Base-by-base conservation (phyloP, 495 filamentous ascomycete genomes). In the Hypoxylon lenormandii region DNA sequence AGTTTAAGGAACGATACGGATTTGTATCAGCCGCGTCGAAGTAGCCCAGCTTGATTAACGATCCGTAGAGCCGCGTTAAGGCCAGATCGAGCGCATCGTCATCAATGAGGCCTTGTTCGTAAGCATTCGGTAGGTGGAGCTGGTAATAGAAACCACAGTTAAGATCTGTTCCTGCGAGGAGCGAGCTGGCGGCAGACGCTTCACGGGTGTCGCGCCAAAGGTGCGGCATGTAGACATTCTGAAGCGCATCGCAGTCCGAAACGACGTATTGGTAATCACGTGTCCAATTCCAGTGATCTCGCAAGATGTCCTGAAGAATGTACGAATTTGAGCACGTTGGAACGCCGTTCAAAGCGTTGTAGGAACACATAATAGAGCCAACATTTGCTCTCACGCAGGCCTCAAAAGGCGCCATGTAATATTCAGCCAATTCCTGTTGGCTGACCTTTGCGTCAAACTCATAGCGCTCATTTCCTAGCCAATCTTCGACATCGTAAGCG, bases 401-500 rank as follows among this genome's bases (percentile, higher is more conserved):
- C 60, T 84, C 76, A 55, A 86, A 86, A 1, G 81, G 74, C 0
- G 80, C 80, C 30, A 84, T 69, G 59, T 81, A 86, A 60, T 87
- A 88, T 42, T 88, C 85, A 0, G 82, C 74, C 13, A 87, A 73
- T 33, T 87, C 83, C 45, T 87, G 86, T 10, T 78, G 75, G 21
- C 75, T 81, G 38, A 88, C 84, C 28, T 73, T 75, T 45, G 85
- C 77, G 65, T 89, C 80, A 55, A 85, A 86, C 13, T 81, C 83
- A 42, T 86, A 81, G 0, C 85, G 80, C 10, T 80, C 80, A 53
- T 84, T 82, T 12, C 78, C 77, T 30, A 79, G 54, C 82, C 84
- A 88, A 51, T 80, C 59, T 59, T 89, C 87, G 5, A 88, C 77
- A 55, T 90, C 87, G 58, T 90, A 89, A 5, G 82, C 86, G 6